Percentiles rank a stretch among this genome's conserved stretches.
Conservation (phyloP, 768 basidiomycete genomes). For the Boletellus ananiceps region DNA sequence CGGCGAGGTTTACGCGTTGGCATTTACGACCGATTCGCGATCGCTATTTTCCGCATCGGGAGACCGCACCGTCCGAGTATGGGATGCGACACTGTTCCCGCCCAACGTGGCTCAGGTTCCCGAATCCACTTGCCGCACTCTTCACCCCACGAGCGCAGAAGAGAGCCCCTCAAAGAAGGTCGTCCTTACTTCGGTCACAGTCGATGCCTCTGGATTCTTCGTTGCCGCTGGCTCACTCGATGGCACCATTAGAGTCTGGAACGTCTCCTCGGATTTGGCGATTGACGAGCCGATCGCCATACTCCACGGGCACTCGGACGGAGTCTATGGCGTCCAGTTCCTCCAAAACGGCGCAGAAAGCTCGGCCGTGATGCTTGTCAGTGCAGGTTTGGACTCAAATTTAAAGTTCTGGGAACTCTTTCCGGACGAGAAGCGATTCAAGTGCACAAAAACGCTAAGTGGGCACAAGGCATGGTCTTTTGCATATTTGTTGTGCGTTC, state of each 20-base stretch:
- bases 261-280: constrained; percentile 37
- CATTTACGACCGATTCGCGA: constrained; percentile 33
- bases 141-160: constrained; percentile 15
- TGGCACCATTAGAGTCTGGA: constrained; percentile 49
- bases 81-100: constrained; percentile 28
- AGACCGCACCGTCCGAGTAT: constrained; percentile 34
- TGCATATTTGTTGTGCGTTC: background rate
- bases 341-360: constrained; percentile 13
- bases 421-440: constrained; percentile 23
- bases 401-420: constrained; percentile 45
- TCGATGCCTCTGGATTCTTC: constrained; percentile 34
- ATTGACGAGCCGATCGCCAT: constrained; percentile 15
- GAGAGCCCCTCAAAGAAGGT: constrained; percentile 18
- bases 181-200: constrained; percentile 29
- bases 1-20: constrained; percentile 34
- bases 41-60: constrained; percentile 34
- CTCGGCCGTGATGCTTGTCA: constrained; percentile 30
- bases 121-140: constrained; percentile 19
- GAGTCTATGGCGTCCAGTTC: constrained; percentile 32
- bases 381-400: constrained; percentile 28
- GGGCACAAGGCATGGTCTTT: constrained; percentile 25
- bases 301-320: constrained; percentile 28
- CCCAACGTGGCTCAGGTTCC: constrained; percentile 14
- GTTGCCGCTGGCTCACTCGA: constrained; percentile 53
- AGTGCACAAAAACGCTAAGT: constrained; percentile 27